A percentile compares a stretch with the other conserved stretches of the same genome.
Evolutionary conservation across 306 rosid genomes (phyloP).

Genomic region (Pyrus communis): DNA sequence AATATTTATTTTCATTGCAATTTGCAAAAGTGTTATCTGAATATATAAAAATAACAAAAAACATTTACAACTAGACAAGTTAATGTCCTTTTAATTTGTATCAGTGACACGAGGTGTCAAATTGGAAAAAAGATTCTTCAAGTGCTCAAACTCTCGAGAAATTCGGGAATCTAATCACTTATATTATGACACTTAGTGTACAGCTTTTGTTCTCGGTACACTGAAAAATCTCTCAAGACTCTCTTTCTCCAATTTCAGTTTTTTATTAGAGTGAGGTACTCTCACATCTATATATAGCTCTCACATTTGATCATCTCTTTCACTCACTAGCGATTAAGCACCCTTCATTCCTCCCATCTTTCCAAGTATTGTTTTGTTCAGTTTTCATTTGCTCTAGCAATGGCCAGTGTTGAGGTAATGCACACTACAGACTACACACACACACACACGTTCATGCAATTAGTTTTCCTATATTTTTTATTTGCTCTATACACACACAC

Average conservation of each 20-base stretch:
- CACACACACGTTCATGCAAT: no score
- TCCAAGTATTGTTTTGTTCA: not conserved
- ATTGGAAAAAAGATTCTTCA: conserved; percentile 52
- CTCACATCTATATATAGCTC: conserved; percentile 55
- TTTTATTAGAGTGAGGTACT: not conserved
- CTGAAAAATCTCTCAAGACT: not conserved
- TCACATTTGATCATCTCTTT: conserved; percentile 22
- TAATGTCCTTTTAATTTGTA: conserved; percentile 40
- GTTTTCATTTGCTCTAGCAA: conserved; percentile 31
- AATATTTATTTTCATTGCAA: not conserved
- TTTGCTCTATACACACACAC: not conserved
- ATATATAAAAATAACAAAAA: conserved; percentile 13
- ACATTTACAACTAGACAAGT: conserved; percentile 50
- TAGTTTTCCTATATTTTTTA: no score
- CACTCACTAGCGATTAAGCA: conserved; percentile 32
- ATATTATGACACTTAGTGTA: no score
- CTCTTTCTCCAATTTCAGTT: not conserved
- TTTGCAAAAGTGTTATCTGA: not conserved
- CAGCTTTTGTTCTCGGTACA: no score
- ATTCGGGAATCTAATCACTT: no score
- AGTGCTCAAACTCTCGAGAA: conserved; percentile 12
- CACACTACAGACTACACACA: not conserved
- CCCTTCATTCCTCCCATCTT: not conserved
- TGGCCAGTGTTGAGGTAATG: conserved; percentile 91
- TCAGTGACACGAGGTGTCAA: conserved; percentile 45